Evolutionary conservation across 2,329 filamentous ascomycete genomes (phyloP), one percentile per base, ranked within the genome.

Genomic region (Phialocephala subalpina): DNA sequence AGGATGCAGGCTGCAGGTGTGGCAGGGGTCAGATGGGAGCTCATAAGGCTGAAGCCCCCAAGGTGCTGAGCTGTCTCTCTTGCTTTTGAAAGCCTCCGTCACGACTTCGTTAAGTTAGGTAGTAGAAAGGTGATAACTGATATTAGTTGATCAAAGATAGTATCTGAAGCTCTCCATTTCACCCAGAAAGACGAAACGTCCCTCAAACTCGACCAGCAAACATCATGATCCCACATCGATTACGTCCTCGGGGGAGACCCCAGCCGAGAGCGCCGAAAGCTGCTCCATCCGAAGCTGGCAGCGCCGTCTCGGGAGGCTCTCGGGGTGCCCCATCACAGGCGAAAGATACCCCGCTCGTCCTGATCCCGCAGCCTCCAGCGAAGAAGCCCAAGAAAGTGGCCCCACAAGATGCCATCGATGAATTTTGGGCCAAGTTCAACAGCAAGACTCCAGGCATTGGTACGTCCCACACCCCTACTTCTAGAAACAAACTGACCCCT

Each of bases 341-440:
- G 49, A 53, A 53, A 53, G 49, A 53, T 18, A 22, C 25, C 25
- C 49, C 49, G 22, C 11, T 53, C 12, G 27, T 53, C 22, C 14
- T 53, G 25, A 53, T 53, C 27, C 49, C 49, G 12, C 49, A 53
- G 14, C 49, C 49, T 18, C 49, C 49, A 29, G 49, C 49, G 11
- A 53, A 53, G 49, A 53, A 53, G 49, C 49, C 49, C 22, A 53
- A 53, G 27, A 64, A 59, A 27, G 22, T 60, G n/a, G 58, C 65
- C 40, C 58, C 91, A 0, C 92, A 94, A 76, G 84, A 87, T 65
- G 84, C 82, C 29, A 86, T 94, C 64, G 86, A 92, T 70, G 86
- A 90, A 67, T 93, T 93, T 75, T 94, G 91, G 92, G 79, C 82
- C 60, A 88, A 87, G 64, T 93, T 93, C 72, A 90, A 85, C 16